Percentiles rank a stretch among this genome's conserved stretches.
Evolutionary conservation across 2,329 filamentous ascomycete species (phyloP).

Genomic region (Fusarium goolgardi): DNA sequence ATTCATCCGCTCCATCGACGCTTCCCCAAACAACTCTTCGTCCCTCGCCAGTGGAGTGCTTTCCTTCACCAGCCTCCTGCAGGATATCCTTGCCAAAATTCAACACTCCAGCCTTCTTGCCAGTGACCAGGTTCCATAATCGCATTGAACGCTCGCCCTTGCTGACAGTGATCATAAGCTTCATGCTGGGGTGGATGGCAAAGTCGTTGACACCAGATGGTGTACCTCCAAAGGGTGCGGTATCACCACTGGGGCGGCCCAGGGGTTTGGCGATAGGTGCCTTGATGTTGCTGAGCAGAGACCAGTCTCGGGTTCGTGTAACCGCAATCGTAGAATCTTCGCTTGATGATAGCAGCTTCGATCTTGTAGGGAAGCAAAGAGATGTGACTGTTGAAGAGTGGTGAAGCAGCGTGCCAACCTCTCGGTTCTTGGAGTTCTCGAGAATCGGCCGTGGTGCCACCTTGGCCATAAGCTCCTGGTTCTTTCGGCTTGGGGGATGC

Average conservation of each 20-base stretch:
- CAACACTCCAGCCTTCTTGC: conserved; percentile 92
- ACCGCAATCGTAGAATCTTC: conserved; percentile 95
- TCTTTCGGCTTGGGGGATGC: conserved; percentile 68
- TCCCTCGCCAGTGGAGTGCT: conserved; percentile 83
- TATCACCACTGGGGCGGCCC: conserved; percentile 89
- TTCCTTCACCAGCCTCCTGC: conserved; percentile 78
- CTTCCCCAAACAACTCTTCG: conserved; percentile 83
- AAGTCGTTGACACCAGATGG: conserved; percentile 95
- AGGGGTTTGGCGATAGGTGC: conserved; percentile 83
- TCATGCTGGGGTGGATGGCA: conserved; percentile 94
- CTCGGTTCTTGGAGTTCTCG: conserved; percentile 87
- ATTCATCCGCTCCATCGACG: conserved; percentile 79
- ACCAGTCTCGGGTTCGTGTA: conserved; percentile 89
- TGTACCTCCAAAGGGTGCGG: conserved; percentile 80
- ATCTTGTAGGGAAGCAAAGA: conserved; percentile 83
- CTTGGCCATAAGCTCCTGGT: conserved; percentile 71
- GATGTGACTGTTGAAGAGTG: conserved; percentile 85
- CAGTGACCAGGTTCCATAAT: conserved; percentile 96
- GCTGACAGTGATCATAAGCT: conserved; percentile 93
- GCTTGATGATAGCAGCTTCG: conserved; percentile 86
- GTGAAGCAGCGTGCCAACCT: conserved; percentile 87
- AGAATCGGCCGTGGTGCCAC: conserved; percentile 78
- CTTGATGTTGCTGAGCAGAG: conserved; percentile 86
- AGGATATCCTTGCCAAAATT: conserved; percentile 83
- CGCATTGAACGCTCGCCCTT: conserved; percentile 92